Evolutionary conservation across 2,329 filamentous ascomycete species (phyloP).

Genomic region (Biscogniauxia mediterranea): DNA sequence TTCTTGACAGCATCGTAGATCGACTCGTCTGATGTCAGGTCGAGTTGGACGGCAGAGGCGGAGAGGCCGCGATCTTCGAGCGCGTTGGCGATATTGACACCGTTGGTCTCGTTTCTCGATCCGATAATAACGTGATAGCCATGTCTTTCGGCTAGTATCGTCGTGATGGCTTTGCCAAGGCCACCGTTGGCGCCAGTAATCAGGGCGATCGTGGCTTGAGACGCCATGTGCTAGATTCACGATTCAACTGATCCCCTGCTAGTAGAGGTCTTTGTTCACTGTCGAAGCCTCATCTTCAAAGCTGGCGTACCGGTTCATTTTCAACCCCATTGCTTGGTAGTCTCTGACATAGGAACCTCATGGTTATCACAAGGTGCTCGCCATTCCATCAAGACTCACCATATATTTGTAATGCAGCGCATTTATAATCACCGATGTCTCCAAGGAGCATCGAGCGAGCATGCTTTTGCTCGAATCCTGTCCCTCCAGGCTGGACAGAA

Average conservation of each 20-base stretch:
- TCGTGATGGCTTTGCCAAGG: conserved; percentile 9
- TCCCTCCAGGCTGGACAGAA: not conserved
- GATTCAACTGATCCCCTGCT: not conserved
- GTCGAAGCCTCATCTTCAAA: not conserved
- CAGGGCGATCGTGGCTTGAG: conserved; percentile 3
- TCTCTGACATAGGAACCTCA: no score
- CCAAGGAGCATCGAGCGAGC: no score
- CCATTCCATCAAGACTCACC: not conserved
- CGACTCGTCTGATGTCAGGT: conserved; percentile 24
- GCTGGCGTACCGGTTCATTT: not conserved
- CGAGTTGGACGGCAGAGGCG: conserved; percentile 10
- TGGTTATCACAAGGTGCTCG: not conserved
- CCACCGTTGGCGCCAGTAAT: conserved; percentile 11
- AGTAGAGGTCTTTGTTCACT: not conserved
- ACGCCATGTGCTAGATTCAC: not conserved
- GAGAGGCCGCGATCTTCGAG: conserved; percentile 1
- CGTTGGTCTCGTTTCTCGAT: conserved; percentile 5
- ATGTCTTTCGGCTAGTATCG: conserved; percentile 7
- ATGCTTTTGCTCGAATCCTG: not conserved
- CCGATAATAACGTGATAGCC: conserved; percentile 13
- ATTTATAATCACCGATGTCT: not conserved
- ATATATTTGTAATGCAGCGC: not conserved
- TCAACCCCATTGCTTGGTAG: not conserved
- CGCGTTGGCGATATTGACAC: not conserved
- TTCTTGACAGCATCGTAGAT: conserved; percentile 24